Conservation (phyloP, 1,284 basidiomycete species). For the Puccinia horiana region DNA sequence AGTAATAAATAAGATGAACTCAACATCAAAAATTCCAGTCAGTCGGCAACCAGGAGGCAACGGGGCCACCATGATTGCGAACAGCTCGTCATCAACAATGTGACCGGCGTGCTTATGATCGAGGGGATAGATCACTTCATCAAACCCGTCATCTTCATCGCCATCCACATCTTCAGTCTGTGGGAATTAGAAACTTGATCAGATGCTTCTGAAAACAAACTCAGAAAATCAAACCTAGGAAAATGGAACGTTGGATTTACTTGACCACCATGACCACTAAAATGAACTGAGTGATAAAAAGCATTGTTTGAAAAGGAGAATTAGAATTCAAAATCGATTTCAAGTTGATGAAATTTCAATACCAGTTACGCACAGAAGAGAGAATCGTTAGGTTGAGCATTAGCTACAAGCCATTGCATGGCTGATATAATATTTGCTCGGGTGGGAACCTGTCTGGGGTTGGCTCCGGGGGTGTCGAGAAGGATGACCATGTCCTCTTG, state of each 20-base stretch:
- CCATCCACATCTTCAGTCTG: constrained; percentile 51
- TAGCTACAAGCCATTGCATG: constrained; percentile 85
- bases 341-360: constrained; percentile 51
- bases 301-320: not conserved
- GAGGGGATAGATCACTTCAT: constrained; percentile 75
- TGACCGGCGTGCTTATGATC: constrained; percentile 72
- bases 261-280: constrained; percentile 75
- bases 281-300: constrained; percentile 22
- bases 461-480: constrained; percentile 69
- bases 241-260: constrained; percentile 56
- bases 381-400: constrained; percentile 77
- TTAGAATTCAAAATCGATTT: constrained; percentile 61
- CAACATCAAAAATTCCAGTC: constrained; percentile 78
- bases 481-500: constrained; percentile 81
- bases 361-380: constrained; percentile 70
- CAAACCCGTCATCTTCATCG: constrained; percentile 64
- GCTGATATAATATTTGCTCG: constrained; percentile 77
- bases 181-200: not conserved
- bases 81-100: constrained; percentile 72
- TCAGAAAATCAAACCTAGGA: not conserved
- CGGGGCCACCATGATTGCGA: constrained; percentile 61
- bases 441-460: constrained; percentile 71
- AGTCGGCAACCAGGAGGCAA: constrained; percentile 80
- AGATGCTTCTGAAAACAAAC: constrained; percentile 59
- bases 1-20: constrained; percentile 3